phyloP scores from a whole-genome alignment of 805 yeast species.

The Suhomyces kilbournensis region DNA sequence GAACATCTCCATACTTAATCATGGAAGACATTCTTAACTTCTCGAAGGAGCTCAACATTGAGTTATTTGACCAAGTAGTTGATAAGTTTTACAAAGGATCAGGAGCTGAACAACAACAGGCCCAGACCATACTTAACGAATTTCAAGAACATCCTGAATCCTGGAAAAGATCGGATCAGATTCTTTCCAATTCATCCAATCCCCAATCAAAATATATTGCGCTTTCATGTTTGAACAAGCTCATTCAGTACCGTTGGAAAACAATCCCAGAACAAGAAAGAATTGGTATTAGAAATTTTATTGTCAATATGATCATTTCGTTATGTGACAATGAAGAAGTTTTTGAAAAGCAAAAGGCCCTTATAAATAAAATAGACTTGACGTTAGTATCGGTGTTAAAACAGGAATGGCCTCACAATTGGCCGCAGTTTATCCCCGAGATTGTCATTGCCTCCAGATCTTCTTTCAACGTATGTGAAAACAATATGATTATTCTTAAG shows the following conservation, averaged over 20 bases:
- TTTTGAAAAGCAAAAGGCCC: slow-evolving; percentile 69
- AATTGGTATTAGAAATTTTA: slow-evolving; percentile 87
- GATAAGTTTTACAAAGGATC: slow-evolving; percentile 79
- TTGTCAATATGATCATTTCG: slow-evolving; percentile 89
- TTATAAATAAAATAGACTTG: slow-evolving; percentile 89
- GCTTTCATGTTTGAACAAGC: slow-evolving; percentile 80
- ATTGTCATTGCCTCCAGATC: slow-evolving; percentile 80
- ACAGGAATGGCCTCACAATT: slow-evolving; percentile 98
- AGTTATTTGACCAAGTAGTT: slow-evolving; percentile 77
- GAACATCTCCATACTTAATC: neutral
- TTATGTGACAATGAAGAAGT: slow-evolving; percentile 80
- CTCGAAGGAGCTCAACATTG: slow-evolving; percentile 76
- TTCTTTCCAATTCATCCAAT: slow-evolving; percentile 71
- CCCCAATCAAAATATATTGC: slow-evolving; percentile 93
- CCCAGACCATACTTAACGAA: slow-evolving; percentile 67
- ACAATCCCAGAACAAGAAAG: slow-evolving; percentile 85
- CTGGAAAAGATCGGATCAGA: slow-evolving; percentile 92
- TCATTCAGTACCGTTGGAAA: slow-evolving; percentile 93
- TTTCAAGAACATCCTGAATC: slow-evolving; percentile 94
- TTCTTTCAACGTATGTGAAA: slow-evolving; percentile 92
- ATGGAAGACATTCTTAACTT: slow-evolving; percentile 93
- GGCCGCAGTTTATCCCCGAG: slow-evolving; percentile 97
- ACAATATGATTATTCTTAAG: slow-evolving; percentile 90
- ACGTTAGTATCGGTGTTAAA: slow-evolving; percentile 91
- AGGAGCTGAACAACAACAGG: slow-evolving; percentile 64